Conservation (phyloP, 805 yeast species). For the Metschnikowia continentalis region DNA sequence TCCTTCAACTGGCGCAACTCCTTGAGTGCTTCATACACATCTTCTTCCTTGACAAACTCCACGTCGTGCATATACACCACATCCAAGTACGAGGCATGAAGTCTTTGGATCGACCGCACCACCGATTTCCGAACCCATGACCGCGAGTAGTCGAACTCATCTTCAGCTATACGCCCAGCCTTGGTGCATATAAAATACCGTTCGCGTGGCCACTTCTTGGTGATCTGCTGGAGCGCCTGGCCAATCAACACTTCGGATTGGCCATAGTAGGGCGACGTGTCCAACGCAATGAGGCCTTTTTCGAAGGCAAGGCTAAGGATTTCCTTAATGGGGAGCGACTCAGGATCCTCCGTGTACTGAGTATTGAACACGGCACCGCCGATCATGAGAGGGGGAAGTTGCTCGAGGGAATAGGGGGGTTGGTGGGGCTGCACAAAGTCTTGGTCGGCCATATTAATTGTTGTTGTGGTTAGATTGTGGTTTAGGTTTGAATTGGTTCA, state of each 20-base stretch:
- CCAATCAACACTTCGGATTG: conserved; percentile 79
- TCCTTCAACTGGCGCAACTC: conserved; percentile 57
- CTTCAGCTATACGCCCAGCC: conserved; percentile 69
- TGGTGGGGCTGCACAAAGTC: conserved; percentile 6
- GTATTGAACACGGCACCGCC: conserved; percentile 90
- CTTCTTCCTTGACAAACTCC: conserved; percentile 63
- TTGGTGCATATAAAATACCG: conserved; percentile 73
- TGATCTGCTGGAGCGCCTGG: conserved; percentile 42
- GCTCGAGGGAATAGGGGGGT: conserved; percentile 22
- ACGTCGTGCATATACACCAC: conserved; percentile 85
- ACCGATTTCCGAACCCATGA: conserved; percentile 60
- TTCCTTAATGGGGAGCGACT: conserved; percentile 50
- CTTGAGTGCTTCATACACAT: conserved; percentile 57
- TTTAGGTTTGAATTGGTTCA: too few relatives aligned
- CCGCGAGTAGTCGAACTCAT: conserved; percentile 73
- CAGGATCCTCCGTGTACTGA: conserved; percentile 73
- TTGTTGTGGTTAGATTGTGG: too few relatives aligned
- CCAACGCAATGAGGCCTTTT: conserved; percentile 71
- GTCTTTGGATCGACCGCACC: conserved; percentile 58
- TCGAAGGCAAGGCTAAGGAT: conserved; percentile 59
- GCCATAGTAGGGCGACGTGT: conserved; percentile 93
- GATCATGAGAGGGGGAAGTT: conserved; percentile 56
- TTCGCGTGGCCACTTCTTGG: conserved; percentile 47
- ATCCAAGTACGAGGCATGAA: conserved; percentile 68
- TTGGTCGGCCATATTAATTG: conserved; percentile 5